Evolutionary conservation across 192 early-diverging fungal species (phyloP), one percentile per base, ranked within the genome.

Genomic region (Podochytrium sp.): DNA sequence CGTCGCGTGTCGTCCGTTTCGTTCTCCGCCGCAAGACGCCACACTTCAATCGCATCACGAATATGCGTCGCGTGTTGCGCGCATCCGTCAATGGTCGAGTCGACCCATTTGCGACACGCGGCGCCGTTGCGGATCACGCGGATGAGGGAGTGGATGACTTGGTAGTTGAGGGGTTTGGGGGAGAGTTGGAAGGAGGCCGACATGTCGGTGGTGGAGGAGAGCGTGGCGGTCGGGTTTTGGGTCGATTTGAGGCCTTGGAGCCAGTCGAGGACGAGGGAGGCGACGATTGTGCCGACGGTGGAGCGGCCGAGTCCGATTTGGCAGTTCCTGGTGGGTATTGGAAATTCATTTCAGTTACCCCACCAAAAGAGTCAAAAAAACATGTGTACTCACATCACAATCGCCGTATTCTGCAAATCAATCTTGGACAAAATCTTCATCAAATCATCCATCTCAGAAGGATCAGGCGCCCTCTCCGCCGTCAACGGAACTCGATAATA

Each of bases 261-360:
- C 84, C 84, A 85, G 35, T 76, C 65, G 16, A 82, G 33, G 16
- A 85, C 68, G n/a, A 81, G 71, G 12, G 70, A 65, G 16, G 70
- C 63, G 2, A 83, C 56, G 42, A 83, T 74, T 3, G 81, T 88
- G 29, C 86, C 86, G 35, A 79, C 75, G 10, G 89, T 90, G n/a
- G 87, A 88, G 18, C 89, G 81, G 6, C 89, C 89, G 10, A 86
- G 35, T 1, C 89, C 87, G 23, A 90, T 76, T 75, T 90, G 89
- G 75, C 87, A 89, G 53, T 90, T 90, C 49, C 76, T 78, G 29
- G 49, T 29, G 49, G 37, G 18, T 18, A 27, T 34, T 35, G 39
- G 14, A 51, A 37, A 27, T n/a, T n/a, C n/a, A n/a, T n/a, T n/a
- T n/a, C n/a, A n/a, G n/a, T n/a, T n/a, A n/a, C n/a, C n/a, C n/a